Evolutionary conservation across 1,284 basidiomycete species (phyloP).

Genomic region (Puccinia brachypodii): DNA sequence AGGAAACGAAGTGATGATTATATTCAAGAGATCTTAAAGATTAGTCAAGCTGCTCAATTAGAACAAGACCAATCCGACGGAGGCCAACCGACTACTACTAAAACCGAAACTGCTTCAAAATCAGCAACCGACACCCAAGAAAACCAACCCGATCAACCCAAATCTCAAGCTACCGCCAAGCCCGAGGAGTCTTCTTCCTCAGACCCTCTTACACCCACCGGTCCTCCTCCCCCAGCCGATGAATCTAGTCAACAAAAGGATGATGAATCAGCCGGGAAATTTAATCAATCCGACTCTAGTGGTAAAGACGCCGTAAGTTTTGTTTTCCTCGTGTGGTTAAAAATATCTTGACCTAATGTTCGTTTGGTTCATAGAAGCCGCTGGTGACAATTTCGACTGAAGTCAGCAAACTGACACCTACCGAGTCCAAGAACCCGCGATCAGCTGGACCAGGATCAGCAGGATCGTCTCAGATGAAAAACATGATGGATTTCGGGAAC

Average conservation of each 20-base stretch:
- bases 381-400: background rate
- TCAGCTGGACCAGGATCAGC: background rate
- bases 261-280: background rate
- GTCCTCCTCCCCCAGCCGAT: background rate
- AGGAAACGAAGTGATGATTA: constrained; percentile 75
- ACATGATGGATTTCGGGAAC: constrained; percentile 5
- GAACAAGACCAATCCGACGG: constrained; percentile 47
- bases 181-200: background rate
- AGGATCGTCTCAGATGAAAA: background rate
- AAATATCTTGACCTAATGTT: background rate
- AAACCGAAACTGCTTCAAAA: background rate
- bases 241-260: background rate
- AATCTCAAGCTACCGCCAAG: background rate
- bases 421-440: background rate
- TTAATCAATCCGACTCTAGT: background rate
- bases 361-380: background rate
- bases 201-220: background rate
- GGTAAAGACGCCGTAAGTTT: background rate
- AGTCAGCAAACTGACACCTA: background rate
- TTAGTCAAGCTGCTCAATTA: constrained; percentile 67
- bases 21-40: constrained; percentile 78
- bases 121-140: background rate
- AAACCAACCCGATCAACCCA: background rate
- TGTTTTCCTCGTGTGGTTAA: background rate
- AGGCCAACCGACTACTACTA: background rate